phyloP scores from a whole-genome alignment of 2,329 filamentous ascomycete genomes.

The Cucurbitaria berberidis region DNA sequence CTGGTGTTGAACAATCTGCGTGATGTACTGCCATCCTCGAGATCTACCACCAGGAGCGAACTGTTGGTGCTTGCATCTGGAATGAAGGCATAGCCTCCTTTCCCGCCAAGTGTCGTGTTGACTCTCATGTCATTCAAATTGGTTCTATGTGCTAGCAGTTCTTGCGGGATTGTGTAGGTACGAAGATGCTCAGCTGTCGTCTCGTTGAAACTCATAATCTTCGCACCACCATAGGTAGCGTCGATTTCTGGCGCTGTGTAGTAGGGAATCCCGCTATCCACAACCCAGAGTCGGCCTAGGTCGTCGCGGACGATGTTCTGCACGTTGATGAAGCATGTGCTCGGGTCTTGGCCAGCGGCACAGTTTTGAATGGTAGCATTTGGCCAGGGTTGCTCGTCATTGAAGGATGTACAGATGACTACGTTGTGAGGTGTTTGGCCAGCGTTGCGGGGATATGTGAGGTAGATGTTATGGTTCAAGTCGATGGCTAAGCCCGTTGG shows the following conservation, averaged over 20 bases:
- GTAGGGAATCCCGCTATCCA: conserved; percentile 51
- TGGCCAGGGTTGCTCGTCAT: conserved; percentile 50
- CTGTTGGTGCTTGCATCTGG: conserved; percentile 50
- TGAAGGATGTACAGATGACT: conserved; percentile 48
- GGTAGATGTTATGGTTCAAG: conserved; percentile 46
- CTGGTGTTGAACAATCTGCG: conserved; percentile 48
- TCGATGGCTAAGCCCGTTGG: conserved; percentile 52
- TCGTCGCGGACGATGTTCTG: conserved; percentile 54
- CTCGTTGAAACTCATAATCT: conserved; percentile 52
- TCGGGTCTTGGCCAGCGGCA: conserved; percentile 45
- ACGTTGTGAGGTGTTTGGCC: conserved; percentile 49
- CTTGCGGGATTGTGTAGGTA: conserved; percentile 49
- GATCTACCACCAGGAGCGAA: conserved; percentile 50
- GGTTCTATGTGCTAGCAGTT: conserved; percentile 42
- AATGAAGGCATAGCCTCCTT: conserved; percentile 50
- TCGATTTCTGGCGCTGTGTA: conserved; percentile 27
- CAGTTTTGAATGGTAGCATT: conserved; percentile 51
- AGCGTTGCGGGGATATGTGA: conserved; percentile 52
- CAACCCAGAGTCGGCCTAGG: conserved; percentile 49
- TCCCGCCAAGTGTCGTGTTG: conserved; percentile 51
- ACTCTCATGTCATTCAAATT: conserved; percentile 54
- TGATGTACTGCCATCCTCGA: conserved; percentile 44
- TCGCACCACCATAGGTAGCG: conserved; percentile 46
- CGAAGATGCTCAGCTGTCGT: conserved; percentile 39
- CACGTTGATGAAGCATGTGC: conserved; percentile 55